Evolutionary conservation across 306 rosid genomes (phyloP).

Genomic region (Dalbergia cochinchinensis): DNA sequence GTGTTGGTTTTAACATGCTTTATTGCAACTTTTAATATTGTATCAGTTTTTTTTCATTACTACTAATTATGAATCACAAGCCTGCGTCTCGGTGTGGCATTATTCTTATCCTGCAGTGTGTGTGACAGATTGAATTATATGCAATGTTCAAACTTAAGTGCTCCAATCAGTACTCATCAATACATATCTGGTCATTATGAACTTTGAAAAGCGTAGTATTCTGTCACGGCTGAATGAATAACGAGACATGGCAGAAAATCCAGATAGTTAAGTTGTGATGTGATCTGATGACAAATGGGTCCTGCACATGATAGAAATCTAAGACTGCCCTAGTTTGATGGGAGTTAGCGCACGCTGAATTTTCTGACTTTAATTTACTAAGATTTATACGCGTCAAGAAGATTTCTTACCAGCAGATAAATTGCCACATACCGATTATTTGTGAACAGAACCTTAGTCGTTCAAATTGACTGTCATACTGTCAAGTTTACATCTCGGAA

Average conservation of each 20-base stretch:
- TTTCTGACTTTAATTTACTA: not conserved
- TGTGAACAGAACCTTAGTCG: slow-evolving; percentile 13
- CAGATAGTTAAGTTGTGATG: not conserved
- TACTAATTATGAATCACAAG: not conserved
- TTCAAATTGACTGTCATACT: slow-evolving; percentile 12
- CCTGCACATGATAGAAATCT: too few relatives aligned
- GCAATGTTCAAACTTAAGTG: not conserved
- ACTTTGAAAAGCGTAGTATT: not conserved
- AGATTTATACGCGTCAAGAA: not conserved
- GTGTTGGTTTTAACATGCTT: not conserved
- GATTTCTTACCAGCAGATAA: not conserved
- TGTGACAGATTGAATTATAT: not conserved
- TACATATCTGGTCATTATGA: not conserved
- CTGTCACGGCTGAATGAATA: not conserved
- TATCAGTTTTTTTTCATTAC: not conserved
- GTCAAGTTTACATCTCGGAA: slow-evolving; percentile 27
- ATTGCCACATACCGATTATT: not conserved
- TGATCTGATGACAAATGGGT: not conserved
- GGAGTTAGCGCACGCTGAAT: too few relatives aligned
- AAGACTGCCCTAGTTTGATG: too few relatives aligned
- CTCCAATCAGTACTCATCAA: not conserved
- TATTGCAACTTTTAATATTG: too few relatives aligned
- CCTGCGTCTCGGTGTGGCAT: not conserved
- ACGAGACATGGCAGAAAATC: not conserved
- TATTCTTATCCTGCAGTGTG: not conserved